A percentile compares a stretch with the other conserved stretches of the same genome.
Conservation (phyloP, 2,329 filamentous ascomycete genomes). For the Massarina eburnea region DNA sequence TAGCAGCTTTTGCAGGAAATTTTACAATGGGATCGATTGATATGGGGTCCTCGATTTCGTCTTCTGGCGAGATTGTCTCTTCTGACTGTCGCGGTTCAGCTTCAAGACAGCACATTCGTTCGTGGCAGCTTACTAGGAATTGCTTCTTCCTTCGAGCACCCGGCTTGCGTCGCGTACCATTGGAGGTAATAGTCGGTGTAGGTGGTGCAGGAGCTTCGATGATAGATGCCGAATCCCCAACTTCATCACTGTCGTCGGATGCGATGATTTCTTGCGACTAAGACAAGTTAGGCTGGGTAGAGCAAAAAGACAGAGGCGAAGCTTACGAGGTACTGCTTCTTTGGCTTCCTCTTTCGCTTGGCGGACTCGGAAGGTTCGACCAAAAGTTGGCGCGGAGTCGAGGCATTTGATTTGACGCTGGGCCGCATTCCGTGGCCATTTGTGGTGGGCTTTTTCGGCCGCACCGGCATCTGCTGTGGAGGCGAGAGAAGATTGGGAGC, state of each 20-base stretch:
- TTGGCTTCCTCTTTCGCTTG: conserved; percentile 32
- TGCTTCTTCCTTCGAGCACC: conserved; percentile 32
- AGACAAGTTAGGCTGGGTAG: conserved; percentile 12
- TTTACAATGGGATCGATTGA: conserved; percentile 17
- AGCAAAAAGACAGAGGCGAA: neutral
- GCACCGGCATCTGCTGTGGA: conserved; percentile 15
- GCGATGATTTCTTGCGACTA: conserved; percentile 36
- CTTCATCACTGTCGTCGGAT: conserved; percentile 29
- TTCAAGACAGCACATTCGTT: neutral
- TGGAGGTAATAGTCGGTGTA: conserved; percentile 14
- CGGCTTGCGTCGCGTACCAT: conserved; percentile 29
- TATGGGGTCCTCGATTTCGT: conserved; percentile 29
- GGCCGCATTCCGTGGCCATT: conserved; percentile 26
- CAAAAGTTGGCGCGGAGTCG: conserved; percentile 16
- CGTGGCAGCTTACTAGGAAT: conserved; percentile 24
- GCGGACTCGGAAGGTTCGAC: conserved; percentile 23
- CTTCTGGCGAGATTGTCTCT: conserved; percentile 32
- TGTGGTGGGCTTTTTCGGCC: conserved; percentile 26
- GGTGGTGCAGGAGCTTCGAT: conserved; percentile 12
- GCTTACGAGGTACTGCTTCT: conserved; percentile 34
- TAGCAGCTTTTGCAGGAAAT: conserved; percentile 18
- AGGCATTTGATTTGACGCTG: conserved; percentile 16
- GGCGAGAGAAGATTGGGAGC: conserved; percentile 21
- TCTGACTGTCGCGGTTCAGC: conserved; percentile 23
- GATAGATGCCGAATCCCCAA: conserved; percentile 6